Base-by-base conservation (phyloP, 2,329 filamentous ascomycete species). In the Cladosporium sp. region DNA sequence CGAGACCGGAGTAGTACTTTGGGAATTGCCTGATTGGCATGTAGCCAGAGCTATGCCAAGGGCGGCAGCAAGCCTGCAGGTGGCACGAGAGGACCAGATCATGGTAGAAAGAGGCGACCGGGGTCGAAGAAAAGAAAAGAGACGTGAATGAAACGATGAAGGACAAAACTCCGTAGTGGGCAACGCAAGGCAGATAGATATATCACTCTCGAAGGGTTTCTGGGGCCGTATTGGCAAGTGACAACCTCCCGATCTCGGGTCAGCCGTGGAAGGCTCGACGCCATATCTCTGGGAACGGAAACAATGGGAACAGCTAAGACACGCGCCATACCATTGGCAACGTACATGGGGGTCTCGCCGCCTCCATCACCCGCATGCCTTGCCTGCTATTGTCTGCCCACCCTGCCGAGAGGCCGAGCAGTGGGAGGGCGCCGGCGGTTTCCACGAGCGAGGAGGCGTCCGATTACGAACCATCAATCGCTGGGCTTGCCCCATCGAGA, bases 301-400 rank as follows among this genome's bases (percentile, higher is more conserved):
- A 47, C 36, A 16, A 40, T 40, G 36, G 36, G 36, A 16, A 48
- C 25, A 39, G 45, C 45, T 48, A 40, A 48, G 45, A 48, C 36
- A 25, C 45, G 36, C 25, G 27, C 45, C 27, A 35, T 48, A 39
- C 45, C 45, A 40, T 48, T 48, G 45, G 45, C 45, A 48, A n/a
- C 16, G 45, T 22, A 35, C 45, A 40, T 19, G 45, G 43, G 43
- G 33, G 25, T 48, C 45, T 40, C 45, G 45, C 45, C 45, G 39
- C 45, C 18, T 20, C 45, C 32, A 33, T n/a, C 25, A 19, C 33
- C 16, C 13, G 29, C 19, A 33, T 18, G 32, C 36, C 39, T 38
- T n/a, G 36, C 29, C 7, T 40, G 25, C 35, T 48, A n/a, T n/a
- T n/a, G n/a, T n/a, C n/a, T n/a, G n/a, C n/a, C n/a, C n/a, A n/a